These are phyloP conservation scores for Penicillium verrucosum DNA, from an alignment of 2,329 filamentous ascomycete species.

Conservation along the genomic window DNA sequence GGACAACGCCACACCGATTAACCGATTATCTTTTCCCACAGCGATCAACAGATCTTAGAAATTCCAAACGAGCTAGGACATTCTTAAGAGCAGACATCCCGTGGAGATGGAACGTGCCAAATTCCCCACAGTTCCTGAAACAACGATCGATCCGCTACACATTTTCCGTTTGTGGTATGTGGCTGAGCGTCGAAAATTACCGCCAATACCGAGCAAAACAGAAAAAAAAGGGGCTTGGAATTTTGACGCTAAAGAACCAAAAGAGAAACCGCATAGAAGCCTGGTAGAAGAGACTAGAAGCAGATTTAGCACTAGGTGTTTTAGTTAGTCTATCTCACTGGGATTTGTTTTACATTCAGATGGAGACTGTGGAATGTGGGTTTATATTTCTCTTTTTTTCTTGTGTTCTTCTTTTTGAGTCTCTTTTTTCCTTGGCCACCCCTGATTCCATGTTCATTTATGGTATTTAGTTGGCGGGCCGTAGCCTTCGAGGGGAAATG, in stretches of 20 bases:
- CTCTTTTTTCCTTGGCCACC: not conserved
- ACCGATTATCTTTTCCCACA: not conserved
- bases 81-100: conserved; percentile 1
- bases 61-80: not conserved
- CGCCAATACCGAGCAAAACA: not conserved
- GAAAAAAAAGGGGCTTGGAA: conserved; percentile 11
- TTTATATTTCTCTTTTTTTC: not conserved
- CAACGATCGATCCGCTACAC: conserved; percentile 14
- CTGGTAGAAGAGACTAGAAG: conserved; percentile 7
- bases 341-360: conserved; percentile 8
- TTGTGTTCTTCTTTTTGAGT: not conserved
- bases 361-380: conserved; percentile 1
- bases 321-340: not conserved
- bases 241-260: not conserved
- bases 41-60: not conserved
- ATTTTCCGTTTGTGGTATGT: conserved; percentile 3
- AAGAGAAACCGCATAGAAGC: conserved; percentile 5
- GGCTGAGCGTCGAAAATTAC: conserved; percentile 15
- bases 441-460: not conserved
- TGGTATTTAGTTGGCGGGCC: not conserved
- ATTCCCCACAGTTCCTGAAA: conserved; percentile 26
- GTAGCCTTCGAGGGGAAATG: not conserved
- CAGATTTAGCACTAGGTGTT: not conserved
- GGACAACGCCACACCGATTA: not conserved
- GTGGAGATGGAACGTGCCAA: conserved; percentile 14